These are phyloP conservation scores for Bretziella fagacearum DNA, from an alignment of 2,329 filamentous ascomycete species.

Conservation along the genomic window DNA sequence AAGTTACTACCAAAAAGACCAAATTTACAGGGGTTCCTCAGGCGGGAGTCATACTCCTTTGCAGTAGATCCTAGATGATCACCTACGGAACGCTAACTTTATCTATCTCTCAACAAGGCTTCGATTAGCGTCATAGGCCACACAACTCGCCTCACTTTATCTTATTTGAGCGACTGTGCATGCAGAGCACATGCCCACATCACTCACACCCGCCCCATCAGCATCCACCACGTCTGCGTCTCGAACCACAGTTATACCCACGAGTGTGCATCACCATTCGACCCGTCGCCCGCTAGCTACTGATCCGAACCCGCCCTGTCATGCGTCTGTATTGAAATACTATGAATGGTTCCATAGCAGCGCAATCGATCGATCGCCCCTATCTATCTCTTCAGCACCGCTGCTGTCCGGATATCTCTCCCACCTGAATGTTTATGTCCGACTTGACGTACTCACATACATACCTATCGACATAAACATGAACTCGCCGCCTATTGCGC, in stretches of 20 bases:
- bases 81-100: too few species aligned
- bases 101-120: background rate
- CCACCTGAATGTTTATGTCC: background rate
- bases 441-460: background rate
- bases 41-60: too few species aligned
- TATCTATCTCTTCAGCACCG: slow-evolving; percentile 6
- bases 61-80: too few species aligned
- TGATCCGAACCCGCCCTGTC: background rate
- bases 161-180: background rate
- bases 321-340: slow-evolving; percentile 12
- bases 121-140: slow-evolving; percentile 4
- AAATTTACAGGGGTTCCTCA: too few species aligned
- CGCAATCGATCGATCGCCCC: slow-evolving; percentile 9
- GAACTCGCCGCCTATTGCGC: slow-evolving; percentile 4
- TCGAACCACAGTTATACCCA: background rate
- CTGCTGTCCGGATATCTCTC: slow-evolving; percentile 1
- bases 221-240: background rate
- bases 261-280: too few species aligned
- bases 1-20: too few species aligned
- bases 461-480: background rate
- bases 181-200: background rate
- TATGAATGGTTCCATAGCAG: slow-evolving; percentile 11
- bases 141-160: slow-evolving; percentile 4
- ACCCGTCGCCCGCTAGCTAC: background rate
- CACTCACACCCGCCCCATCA: background rate